Evolutionary conservation across 352 stramenopile species (phyloP), one percentile per base, ranked within the genome.

Genomic region (Phytophthora capsici): DNA sequence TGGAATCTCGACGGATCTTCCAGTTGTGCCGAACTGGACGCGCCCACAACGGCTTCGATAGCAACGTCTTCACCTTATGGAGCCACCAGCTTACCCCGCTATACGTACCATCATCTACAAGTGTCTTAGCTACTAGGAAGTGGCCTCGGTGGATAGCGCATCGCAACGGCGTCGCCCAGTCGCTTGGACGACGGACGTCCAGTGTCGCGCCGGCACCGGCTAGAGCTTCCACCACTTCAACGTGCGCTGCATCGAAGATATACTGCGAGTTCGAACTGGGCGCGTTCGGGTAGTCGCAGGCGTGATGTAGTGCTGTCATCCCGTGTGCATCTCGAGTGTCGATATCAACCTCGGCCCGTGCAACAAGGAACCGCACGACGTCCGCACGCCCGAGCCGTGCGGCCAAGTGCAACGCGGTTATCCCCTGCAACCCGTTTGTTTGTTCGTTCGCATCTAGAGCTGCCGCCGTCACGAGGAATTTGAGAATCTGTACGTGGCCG

Each of bases 301-400:
- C 66, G 32, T 75, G 59, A 38, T 86, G 75, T 25, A 86, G 64
- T 17, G 70, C 44, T 2, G 78, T 84, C 66, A 82, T 80, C 22
- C 75, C 75, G 9, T 55, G 53, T 0, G 54, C 45, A 14, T 82
- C 77, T 0, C 56, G 56, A 0, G 57, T 48, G 22, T 73, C 57
- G 9, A 75, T 62, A 8, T 73, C 56, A 6, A 77, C 71, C 8
- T 72, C 62, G 8, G 46, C 45, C 4, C 48, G 63, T 30, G 65
- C 61, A n/a, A 57, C 48, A 7, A 83, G 20, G 14, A 83, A 68
- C 14, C 67, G 68, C 13, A 69, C 61, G 10, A 75, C 41, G 7
- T 73, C 50, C 3, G 59, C 48, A 44, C 72, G 63, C 7, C 75
- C 72, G 25, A 59, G 59, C 9, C 60, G 57, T 4, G 59, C 77